Percentiles rank a stretch among this genome's conserved stretches.
Evolutionary conservation across 306 rosid species (phyloP).

Genomic region (Pyrus pyrifolia): DNA sequence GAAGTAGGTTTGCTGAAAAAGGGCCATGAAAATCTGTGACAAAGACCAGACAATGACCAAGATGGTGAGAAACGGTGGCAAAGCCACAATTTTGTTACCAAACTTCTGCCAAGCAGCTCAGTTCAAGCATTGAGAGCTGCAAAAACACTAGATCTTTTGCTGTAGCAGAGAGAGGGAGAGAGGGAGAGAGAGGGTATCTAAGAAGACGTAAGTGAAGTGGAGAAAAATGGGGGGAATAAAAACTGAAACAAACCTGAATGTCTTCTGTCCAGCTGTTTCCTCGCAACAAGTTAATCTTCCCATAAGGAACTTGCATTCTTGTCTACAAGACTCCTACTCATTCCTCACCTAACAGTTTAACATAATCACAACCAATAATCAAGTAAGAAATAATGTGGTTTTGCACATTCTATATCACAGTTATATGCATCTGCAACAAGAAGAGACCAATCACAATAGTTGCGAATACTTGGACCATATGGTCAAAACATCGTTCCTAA

Average conservation of each 20-base stretch:
- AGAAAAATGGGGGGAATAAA: not conserved
- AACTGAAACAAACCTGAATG: constrained; percentile 38
- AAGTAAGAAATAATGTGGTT: not conserved
- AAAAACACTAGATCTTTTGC: too few species aligned
- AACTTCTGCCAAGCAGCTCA: too few species aligned
- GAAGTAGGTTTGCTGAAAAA: too few species aligned
- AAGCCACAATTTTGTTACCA: too few species aligned
- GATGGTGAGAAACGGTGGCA: too few species aligned
- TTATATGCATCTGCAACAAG: not conserved
- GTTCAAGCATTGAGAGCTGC: too few species aligned
- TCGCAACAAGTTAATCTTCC: constrained; percentile 29
- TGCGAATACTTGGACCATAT: not conserved
- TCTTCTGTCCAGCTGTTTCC: constrained; percentile 32
- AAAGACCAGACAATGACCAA: too few species aligned
- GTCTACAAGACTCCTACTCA: constrained; percentile 50
- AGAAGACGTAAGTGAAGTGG: not conserved
- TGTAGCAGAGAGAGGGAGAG: too few species aligned
- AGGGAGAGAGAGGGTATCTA: not conserved
- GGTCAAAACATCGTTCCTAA: not conserved
- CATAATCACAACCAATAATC: constrained; percentile 7
- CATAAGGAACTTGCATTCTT: constrained; percentile 44
- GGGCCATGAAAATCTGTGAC: too few species aligned
- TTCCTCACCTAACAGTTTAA: constrained; percentile 46
- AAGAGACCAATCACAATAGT: not conserved
- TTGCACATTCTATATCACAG: not conserved